phyloP scores from a whole-genome alignment of 495 filamentous ascomycete genomes.

The Mytilinidion resinicola region DNA sequence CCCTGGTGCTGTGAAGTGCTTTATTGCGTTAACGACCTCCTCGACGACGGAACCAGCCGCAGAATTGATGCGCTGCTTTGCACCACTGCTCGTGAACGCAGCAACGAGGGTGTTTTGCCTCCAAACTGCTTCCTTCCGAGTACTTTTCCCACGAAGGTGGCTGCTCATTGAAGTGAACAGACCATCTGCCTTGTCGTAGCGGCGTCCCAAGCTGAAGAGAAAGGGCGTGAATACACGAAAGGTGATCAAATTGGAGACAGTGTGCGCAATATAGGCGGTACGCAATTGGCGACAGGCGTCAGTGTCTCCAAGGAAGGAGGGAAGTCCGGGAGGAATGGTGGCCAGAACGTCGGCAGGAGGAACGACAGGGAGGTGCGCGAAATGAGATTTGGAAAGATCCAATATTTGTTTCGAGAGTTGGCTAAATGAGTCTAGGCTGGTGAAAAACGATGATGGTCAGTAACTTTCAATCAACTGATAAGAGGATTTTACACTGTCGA shows the following conservation, averaged over 20 bases:
- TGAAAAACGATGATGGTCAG: slow-evolving; percentile 13
- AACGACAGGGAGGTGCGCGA: slow-evolving; percentile 51
- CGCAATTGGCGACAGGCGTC: slow-evolving; percentile 50
- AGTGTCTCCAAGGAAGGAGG: slow-evolving; percentile 46
- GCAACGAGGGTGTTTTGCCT: slow-evolving; percentile 59
- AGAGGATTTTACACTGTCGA: background rate
- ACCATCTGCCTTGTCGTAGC: slow-evolving; percentile 57
- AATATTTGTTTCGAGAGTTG: slow-evolving; percentile 53
- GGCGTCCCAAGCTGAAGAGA: slow-evolving; percentile 55
- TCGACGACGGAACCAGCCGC: slow-evolving; percentile 55
- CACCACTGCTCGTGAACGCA: slow-evolving; percentile 56
- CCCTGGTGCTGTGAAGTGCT: slow-evolving; percentile 51
- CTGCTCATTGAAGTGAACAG: slow-evolving; percentile 57
- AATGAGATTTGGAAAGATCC: slow-evolving; percentile 52
- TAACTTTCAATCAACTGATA: background rate
- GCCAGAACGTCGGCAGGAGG: slow-evolving; percentile 48
- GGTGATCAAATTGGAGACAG: slow-evolving; percentile 53
- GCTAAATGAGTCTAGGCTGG: slow-evolving; percentile 53
- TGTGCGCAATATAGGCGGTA: slow-evolving; percentile 55
- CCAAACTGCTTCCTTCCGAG: slow-evolving; percentile 58
- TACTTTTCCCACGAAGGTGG: slow-evolving; percentile 56
- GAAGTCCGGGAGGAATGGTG: slow-evolving; percentile 50
- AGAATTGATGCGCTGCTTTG: slow-evolving; percentile 57
- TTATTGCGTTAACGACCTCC: slow-evolving; percentile 54
- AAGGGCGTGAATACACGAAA: slow-evolving; percentile 61